A percentile compares a stretch with the other conserved stretches of the same genome.
Evolutionary conservation across 2,329 filamentous ascomycete genomes (phyloP).

Genomic region (Botrytis deweyae): DNA sequence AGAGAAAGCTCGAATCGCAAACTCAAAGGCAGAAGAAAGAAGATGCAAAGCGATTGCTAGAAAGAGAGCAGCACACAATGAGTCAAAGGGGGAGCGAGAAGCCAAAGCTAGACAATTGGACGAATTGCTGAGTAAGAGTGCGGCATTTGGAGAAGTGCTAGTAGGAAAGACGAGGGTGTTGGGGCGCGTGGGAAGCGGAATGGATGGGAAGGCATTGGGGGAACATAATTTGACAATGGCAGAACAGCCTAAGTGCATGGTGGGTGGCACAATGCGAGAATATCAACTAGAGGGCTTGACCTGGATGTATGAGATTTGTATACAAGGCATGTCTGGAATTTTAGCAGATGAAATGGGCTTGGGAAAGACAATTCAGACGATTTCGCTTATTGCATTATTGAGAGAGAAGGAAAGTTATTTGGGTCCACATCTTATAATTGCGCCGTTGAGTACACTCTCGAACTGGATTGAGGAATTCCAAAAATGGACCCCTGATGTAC

Average conservation of each 20-base stretch:
- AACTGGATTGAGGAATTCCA: constrained; percentile 97
- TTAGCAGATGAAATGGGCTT: constrained; percentile 62
- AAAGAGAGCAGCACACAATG: constrained; percentile 46
- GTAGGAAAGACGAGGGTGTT: constrained; percentile 63
- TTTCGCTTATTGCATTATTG: constrained; percentile 66
- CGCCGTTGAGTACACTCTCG: constrained; percentile 84
- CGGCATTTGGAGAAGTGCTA: constrained; percentile 60
- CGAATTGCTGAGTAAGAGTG: constrained; percentile 57
- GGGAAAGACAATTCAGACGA: constrained; percentile 55
- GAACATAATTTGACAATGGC: constrained; percentile 75
- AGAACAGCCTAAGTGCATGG: constrained; percentile 79
- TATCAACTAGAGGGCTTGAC: constrained; percentile 94
- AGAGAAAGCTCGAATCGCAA: constrained; percentile 47
- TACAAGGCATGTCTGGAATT: constrained; percentile 62
- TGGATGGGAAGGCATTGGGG: constrained; percentile 59
- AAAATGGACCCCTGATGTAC: constrained; percentile 85
- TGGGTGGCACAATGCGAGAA: constrained; percentile 85
- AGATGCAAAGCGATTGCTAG: constrained; percentile 39
- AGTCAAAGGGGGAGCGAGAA: constrained; percentile 55
- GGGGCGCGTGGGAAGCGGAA: constrained; percentile 58
- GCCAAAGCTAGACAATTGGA: constrained; percentile 60
- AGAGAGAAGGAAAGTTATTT: constrained; percentile 80
- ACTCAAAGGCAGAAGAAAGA: constrained; percentile 47
- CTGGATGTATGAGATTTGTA: constrained; percentile 74
- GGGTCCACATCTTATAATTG: constrained; percentile 87